These are phyloP conservation scores for Cerioporus squamosus DNA, from an alignment of 1,284 basidiomycete genomes.

Conservation along the genomic window DNA sequence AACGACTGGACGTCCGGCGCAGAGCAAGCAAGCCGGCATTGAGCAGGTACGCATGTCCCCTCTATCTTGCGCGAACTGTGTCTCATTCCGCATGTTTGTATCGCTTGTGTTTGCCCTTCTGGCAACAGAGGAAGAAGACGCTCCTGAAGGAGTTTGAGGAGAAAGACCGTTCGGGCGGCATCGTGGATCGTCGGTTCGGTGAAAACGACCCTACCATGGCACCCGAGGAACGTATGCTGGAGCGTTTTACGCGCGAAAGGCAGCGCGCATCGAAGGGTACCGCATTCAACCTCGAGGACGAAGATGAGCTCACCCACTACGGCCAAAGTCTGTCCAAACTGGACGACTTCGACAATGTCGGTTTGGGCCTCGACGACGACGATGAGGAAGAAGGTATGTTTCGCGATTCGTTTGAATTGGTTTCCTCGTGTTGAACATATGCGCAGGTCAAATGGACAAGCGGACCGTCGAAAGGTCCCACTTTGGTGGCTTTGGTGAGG, in stretches of 20 bases:
- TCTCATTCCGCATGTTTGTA: slow-evolving; percentile 1
- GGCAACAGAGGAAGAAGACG: slow-evolving; percentile 77
- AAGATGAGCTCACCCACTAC: slow-evolving; percentile 92
- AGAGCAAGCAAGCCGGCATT: slow-evolving; percentile 88
- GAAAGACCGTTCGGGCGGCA: slow-evolving; percentile 81
- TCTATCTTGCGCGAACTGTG: too few relatives aligned
- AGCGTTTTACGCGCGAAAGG: slow-evolving; percentile 92
- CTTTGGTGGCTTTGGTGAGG: slow-evolving; percentile 85
- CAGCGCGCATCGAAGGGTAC: slow-evolving; percentile 79
- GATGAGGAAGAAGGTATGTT: slow-evolving; percentile 55
- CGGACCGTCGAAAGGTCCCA: slow-evolving; percentile 72
- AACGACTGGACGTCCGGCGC: slow-evolving; percentile 80
- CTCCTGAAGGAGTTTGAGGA: slow-evolving; percentile 88
- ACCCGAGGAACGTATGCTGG: slow-evolving; percentile 95
- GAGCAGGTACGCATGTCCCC: slow-evolving; percentile 69
- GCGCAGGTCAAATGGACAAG: slow-evolving; percentile 65
- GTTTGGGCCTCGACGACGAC: slow-evolving; percentile 74
- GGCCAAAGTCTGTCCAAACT: slow-evolving; percentile 84
- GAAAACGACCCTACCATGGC: slow-evolving; percentile 92
- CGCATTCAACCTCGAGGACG: slow-evolving; percentile 92
- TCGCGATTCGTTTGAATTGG: not conserved
- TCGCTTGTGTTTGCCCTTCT: not conserved
- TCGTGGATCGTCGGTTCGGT: slow-evolving; percentile 95
- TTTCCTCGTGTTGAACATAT: not conserved
- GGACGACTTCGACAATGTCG: slow-evolving; percentile 87